Base-by-base conservation (phyloP, 257 asterid species). In the Lantana camara region DNA sequence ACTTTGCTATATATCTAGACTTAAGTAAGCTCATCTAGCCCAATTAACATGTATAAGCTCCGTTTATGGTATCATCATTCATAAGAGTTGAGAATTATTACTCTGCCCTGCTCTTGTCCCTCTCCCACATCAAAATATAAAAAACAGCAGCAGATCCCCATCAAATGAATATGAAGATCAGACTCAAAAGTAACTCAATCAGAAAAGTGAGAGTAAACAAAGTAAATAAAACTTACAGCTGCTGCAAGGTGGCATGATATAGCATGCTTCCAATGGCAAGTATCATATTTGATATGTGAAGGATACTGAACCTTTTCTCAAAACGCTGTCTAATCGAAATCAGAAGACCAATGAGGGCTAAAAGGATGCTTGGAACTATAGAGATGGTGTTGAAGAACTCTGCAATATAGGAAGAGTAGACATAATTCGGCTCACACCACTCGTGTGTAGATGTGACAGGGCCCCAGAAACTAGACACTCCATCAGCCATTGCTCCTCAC, bases 391-490 rank as follows among this genome's bases (percentile, higher is more conserved):
- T 92, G 84, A 82, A 92, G 73, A 89, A 87, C 59, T 92, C 98
- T 0, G 98, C 98, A 54, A 92, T 72, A 58, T 87, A 92, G 71
- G 97, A 83, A 9, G 98, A 85, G 91, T 85, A 76, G 57, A 77
- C 85, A 79, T 92, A 92, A 73, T 92, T 92, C 58, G 82, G 82
- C 85, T 92, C 98, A 76, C 98, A 92, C 98, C 98, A 92, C 79
- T 92, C 98, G 41, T 83, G 93, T 4, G 91, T 77, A 48, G 98
- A 87, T 40, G 98, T 92, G 53, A 92, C 97, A 35, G 98, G 97
- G 17, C 98, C 98, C 97, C 97, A 92, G 59, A 92, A 92, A 74
- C 88, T 87, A 66, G 96, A 82, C 35, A 75, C 48, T 29, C 82
- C 88, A 55, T 65, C 87, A 22, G 84, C 89, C 98, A 92, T 92